Evolutionary conservation across 306 rosid species (phyloP).

Genomic region (Luffa aegyptiaca): DNA sequence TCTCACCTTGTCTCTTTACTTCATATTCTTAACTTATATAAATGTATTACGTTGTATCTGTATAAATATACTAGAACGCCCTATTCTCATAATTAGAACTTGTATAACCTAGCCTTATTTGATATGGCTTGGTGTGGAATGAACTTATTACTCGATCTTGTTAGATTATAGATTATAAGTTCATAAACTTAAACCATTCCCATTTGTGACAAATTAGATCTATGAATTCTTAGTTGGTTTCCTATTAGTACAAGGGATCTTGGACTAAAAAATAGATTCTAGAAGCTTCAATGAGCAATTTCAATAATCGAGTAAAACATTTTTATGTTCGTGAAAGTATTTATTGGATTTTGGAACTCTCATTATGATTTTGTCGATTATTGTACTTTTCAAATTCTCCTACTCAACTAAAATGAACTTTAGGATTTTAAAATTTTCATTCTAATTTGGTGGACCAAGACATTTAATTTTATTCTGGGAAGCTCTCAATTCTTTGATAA

Average conservation of each 20-base stretch:
- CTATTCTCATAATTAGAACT: not conserved
- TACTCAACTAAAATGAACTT: not conserved
- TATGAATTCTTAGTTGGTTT: not conserved
- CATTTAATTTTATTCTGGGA: not conserved
- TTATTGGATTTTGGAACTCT: not conserved
- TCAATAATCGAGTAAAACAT: not conserved
- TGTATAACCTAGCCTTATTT: not conserved
- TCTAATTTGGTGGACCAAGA: not conserved
- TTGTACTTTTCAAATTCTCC: not conserved
- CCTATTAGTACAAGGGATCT: not conserved
- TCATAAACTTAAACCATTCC: not conserved
- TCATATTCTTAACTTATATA: slow-evolving; percentile 1
- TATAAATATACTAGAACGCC: not conserved
- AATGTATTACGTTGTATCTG: not conserved
- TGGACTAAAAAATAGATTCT: not conserved
- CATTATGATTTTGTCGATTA: not conserved
- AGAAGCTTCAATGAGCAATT: not conserved
- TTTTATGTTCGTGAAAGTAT: not conserved
- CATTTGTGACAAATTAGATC: not conserved
- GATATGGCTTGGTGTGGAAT: not conserved
- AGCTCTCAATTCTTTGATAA: not conserved
- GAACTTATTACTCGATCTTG: not conserved
- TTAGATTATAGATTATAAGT: not conserved
- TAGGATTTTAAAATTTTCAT: not conserved
- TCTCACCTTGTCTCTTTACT: not conserved